phyloP scores from a whole-genome alignment of 176 grass and related monocot genomes.

The Zea mays region Zm-B73-REFERENCE-NAM-5.0 NC_050098.1:177297501-177298000 shows the following conservation, averaged over 20 bases:
- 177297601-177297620: not conserved
- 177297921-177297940: conserved; percentile 12
- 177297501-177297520: conserved; percentile 27
- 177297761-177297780: not conserved
- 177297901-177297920: conserved; percentile 33
- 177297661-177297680: not conserved
- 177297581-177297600: not conserved
- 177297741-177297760: not conserved
- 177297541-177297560: not conserved
- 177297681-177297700: conserved; percentile 17
- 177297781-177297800: conserved; percentile 11
- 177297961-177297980: not conserved
- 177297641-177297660: not conserved
- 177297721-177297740: not conserved
- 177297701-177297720: conserved; percentile 12
- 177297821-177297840: conserved; percentile 4
- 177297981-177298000: not conserved
- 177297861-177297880: conserved; percentile 75
- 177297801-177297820: not conserved
- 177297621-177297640: not conserved
- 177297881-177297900: conserved; percentile 70
- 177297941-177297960: not conserved
- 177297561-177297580: conserved; percentile 21
- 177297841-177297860: conserved; percentile 58
- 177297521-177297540: conserved; percentile 22